Percentiles rank a stretch among this genome's conserved stretches.
phyloP scores from a whole-genome alignment of 2,329 filamentous ascomycete species.

The Coniochaeta hoffmannii region DNA sequence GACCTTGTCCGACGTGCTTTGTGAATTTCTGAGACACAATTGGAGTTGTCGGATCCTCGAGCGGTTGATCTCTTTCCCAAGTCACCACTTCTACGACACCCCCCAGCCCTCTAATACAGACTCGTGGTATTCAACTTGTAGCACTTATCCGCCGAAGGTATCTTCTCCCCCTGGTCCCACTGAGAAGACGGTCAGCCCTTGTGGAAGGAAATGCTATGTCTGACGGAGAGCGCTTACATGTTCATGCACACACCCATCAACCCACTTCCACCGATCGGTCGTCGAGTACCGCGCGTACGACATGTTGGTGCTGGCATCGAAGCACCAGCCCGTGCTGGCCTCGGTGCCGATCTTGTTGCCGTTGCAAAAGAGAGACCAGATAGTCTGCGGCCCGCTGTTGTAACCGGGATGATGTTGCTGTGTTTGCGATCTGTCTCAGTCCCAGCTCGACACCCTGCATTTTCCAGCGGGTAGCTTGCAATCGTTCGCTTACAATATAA shows the following conservation, averaged over 20 bases:
- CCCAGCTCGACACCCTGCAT: neutral
- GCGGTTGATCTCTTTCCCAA: neutral
- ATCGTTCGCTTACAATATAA: conserved; percentile 22
- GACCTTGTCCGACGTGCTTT: too few species aligned
- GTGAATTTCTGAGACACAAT: too few species aligned
- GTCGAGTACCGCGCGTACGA: conserved; percentile 30
- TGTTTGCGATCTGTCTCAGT: neutral
- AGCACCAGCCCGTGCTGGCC: conserved; percentile 25
- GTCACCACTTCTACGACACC: neutral
- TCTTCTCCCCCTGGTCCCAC: conserved; percentile 26
- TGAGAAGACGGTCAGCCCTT: conserved; percentile 7
- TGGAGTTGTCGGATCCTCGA: too few species aligned
- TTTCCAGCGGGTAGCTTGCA: neutral
- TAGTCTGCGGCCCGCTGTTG: conserved; percentile 23
- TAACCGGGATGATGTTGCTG: conserved; percentile 32
- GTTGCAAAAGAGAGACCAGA: conserved; percentile 30
- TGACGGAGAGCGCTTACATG: conserved; percentile 21
- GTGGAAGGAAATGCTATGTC: neutral
- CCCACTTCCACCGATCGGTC: conserved; percentile 30
- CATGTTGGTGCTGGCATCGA: conserved; percentile 31
- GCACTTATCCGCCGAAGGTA: conserved; percentile 19
- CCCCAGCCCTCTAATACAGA: neutral
- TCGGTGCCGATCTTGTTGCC: conserved; percentile 26
- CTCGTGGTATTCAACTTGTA: conserved; percentile 8
- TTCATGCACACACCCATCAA: conserved; percentile 31